Evolutionary conservation across 805 yeast genomes (phyloP).

Genomic region (Clavispora carvajalis): DNA sequence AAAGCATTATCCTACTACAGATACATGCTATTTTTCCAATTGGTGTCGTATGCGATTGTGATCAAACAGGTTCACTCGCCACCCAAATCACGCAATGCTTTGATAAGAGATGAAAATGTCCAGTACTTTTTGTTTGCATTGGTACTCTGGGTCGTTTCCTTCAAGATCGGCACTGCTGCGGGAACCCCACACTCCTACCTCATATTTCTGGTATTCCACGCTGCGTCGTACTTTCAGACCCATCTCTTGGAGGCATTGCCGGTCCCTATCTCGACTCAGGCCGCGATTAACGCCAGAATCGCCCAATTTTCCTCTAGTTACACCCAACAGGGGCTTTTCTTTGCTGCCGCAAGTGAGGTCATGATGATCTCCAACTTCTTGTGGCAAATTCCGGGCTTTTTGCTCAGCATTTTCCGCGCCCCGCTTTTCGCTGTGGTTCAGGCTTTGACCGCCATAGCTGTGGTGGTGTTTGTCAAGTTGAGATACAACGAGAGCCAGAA

Average conservation of each 20-base stretch:
- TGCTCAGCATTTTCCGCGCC: constrained; percentile 19
- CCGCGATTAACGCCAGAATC: constrained; percentile 23
- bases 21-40: constrained; percentile 42
- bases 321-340: constrained; percentile 32
- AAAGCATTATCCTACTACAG: constrained; percentile 23
- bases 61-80: constrained; percentile 53
- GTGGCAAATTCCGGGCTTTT: constrained; percentile 20
- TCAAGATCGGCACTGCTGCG: constrained; percentile 27
- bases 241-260: constrained; percentile 34
- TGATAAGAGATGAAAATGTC: constrained; percentile 36
- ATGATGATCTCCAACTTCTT: constrained; percentile 22
- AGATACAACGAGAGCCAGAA: constrained; percentile 30
- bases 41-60: constrained; percentile 59
- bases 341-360: constrained; percentile 36
- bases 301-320: constrained; percentile 25
- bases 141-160: constrained; percentile 26
- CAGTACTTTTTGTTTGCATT: constrained; percentile 34
- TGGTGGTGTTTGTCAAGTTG: constrained; percentile 31
- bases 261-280: constrained; percentile 21
- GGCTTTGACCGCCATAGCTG: constrained; percentile 26
- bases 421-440: constrained; percentile 27
- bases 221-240: constrained; percentile 34
- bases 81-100: constrained; percentile 8
- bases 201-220: constrained; percentile 34
- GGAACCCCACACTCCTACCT: constrained; percentile 36